These are phyloP conservation scores for Cyberlindnera xishuangbannaensis DNA, from an alignment of 805 yeast species.

Conservation along the genomic window DNA sequence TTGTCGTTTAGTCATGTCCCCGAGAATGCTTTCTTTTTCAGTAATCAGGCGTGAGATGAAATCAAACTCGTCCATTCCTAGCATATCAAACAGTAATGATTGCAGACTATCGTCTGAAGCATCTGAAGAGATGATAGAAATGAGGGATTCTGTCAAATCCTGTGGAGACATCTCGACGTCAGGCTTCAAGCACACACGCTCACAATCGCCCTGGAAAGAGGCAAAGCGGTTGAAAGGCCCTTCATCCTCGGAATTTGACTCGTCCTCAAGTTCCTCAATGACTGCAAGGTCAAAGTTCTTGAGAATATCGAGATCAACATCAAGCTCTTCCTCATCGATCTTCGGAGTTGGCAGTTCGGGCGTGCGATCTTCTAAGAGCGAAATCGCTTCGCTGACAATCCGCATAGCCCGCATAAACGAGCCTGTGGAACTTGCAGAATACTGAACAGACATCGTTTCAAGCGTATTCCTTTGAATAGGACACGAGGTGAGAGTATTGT, in stretches of 20 bases:
- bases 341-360: slow-evolving; percentile 28
- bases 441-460: slow-evolving; percentile 48
- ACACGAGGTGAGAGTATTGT: too few species aligned
- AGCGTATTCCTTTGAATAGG: too few species aligned
- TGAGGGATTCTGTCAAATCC: slow-evolving; percentile 25
- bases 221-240: slow-evolving; percentile 12
- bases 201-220: slow-evolving; percentile 21
- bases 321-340: slow-evolving; percentile 32
- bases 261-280: slow-evolving; percentile 16
- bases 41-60: slow-evolving; percentile 59
- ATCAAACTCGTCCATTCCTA: slow-evolving; percentile 86
- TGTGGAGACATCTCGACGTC: slow-evolving; percentile 31
- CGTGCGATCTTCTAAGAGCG: slow-evolving; percentile 22
- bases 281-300: slow-evolving; percentile 30
- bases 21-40: slow-evolving; percentile 31
- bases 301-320: slow-evolving; percentile 32
- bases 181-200: slow-evolving; percentile 27
- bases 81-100: slow-evolving; percentile 64
- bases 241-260: slow-evolving; percentile 6
- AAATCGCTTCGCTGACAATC: slow-evolving; percentile 51
- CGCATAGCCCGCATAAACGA: slow-evolving; percentile 79
- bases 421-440: slow-evolving; percentile 58
- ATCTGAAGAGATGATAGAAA: slow-evolving; percentile 30
- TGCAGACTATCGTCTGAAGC: slow-evolving; percentile 58
- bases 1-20: slow-evolving; percentile 17